Conservation (phyloP, 2,329 filamentous ascomycete species). For the Trichoderma aggressivum region DNA sequence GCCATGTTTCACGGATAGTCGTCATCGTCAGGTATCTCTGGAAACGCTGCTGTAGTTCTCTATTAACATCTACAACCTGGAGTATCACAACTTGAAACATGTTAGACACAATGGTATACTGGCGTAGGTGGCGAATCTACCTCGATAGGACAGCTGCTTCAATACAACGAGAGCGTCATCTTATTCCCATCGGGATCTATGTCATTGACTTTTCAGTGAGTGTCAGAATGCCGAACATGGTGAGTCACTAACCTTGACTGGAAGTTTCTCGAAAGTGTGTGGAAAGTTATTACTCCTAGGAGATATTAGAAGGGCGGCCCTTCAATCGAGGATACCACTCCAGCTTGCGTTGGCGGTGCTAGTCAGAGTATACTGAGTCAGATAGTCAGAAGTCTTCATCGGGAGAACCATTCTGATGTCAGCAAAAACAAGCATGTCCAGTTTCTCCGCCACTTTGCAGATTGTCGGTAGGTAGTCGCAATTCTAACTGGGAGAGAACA, state of each 20-base stretch:
- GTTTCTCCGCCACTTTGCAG: neutral
- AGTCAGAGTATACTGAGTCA: neutral
- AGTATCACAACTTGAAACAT: neutral
- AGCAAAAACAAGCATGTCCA: neutral
- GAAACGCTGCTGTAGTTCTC: neutral
- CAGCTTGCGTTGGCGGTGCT: neutral
- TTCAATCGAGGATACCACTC: neutral
- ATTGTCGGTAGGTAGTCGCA: neutral
- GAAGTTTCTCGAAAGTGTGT: neutral
- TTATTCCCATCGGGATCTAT: neutral
- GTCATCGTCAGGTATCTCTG: neutral
- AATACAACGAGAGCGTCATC: neutral
- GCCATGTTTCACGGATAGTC: neutral
- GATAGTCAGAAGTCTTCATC: neutral
- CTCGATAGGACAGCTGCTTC: neutral
- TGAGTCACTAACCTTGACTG: neutral
- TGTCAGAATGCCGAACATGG: neutral
- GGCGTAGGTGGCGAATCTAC: neutral
- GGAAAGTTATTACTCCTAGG: neutral
- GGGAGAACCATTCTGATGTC: neutral
- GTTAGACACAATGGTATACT: neutral
- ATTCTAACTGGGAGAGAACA: neutral
- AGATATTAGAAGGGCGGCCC: neutral
- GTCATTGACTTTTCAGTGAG: neutral
- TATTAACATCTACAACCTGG: neutral